Base-by-base conservation (phyloP, 2,329 filamentous ascomycete species). In the Alternaria sp. region DNA sequence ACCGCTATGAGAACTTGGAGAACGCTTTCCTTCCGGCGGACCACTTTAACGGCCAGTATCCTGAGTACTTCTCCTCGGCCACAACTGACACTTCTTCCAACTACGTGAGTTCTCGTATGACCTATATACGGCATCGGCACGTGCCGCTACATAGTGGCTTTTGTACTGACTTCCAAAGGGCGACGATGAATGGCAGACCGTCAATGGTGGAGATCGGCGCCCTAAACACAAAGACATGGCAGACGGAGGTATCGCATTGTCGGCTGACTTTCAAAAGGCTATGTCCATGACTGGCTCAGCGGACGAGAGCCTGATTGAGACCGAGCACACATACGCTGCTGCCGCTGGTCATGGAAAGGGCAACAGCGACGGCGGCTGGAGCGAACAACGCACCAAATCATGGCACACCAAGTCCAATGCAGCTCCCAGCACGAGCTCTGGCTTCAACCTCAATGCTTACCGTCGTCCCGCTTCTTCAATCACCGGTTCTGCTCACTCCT, bases 1-100 rank as follows among this genome's bases (percentile, higher is more conserved):
- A 75, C 18, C 59, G 60, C 3, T 79, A 78, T 45, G 79, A 80
- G 2, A 63, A 72, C 18, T 65, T 54, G 1, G 49, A 49, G 1
- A 67, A 63, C 9, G 61, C 70, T 4, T 75, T 74, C 55, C n/a
- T 67, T n/a, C 65, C 61, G 11, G 44, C 57, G 4, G 69, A 71
- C 18, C 40, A 54, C 32, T 64, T 61, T 5, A 52, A 57, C 5
- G 67, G 62, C 12, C 59, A 54, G 8, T 55, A 48, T 18, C 69
- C 69, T 0, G 68, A 76, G 3, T 74, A 76, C 52, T 78, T 58
- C 11, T 60, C 63, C 11, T 56, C 60, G 12, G 50, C 54, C 10
- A 45, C 51, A 0, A 56, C 46, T 34, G 65, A 60, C 14, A 63
- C 62, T 7, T 48, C 59, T 25, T 76, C 74, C 20, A 63, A 63